Percentiles rank a stretch among this genome's conserved stretches.
Conservation (phyloP, 306 rosid species). For the Clitoria ternatea region DNA sequence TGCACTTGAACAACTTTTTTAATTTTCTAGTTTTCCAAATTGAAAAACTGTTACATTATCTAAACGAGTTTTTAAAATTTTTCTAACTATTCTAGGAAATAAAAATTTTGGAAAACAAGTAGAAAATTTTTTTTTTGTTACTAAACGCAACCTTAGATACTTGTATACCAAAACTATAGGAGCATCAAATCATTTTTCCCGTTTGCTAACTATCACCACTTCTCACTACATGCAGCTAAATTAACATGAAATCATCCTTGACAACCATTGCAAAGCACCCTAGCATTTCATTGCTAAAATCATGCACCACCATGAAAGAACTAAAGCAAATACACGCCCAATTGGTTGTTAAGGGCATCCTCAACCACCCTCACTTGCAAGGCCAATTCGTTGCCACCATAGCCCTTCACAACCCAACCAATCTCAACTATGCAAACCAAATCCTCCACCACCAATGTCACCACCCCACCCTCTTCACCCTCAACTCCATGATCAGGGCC, state of each 20-base stretch:
- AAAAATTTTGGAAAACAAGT: no score
- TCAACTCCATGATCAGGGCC: constrained; percentile 71
- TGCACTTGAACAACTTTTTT: no score
- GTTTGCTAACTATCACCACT: no score
- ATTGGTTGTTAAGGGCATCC: constrained; percentile 5
- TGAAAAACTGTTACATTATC: no score
- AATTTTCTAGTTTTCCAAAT: no score
- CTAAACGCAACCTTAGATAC: no score
- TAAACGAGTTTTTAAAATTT: no score
- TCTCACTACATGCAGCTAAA: neutral
- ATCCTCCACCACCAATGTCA: constrained; percentile 27
- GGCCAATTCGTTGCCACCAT: constrained; percentile 24
- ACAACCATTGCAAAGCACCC: constrained; percentile 24
- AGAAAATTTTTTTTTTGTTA: no score
- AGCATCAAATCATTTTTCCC: no score
- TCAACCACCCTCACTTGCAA: constrained; percentile 18
- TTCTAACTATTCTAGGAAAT: no score
- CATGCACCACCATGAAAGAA: constrained; percentile 8
- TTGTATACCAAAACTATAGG: no score
- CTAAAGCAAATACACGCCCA: constrained; percentile 28
- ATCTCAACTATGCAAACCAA: constrained; percentile 12
- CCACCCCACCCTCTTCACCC: constrained; percentile 41
- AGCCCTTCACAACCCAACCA: constrained; percentile 19
- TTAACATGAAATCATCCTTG: neutral
- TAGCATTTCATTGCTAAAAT: constrained; percentile 11